Base-by-base conservation (phyloP, 2,329 filamentous ascomycete species). In the Biscogniauxia sp. region DNA sequence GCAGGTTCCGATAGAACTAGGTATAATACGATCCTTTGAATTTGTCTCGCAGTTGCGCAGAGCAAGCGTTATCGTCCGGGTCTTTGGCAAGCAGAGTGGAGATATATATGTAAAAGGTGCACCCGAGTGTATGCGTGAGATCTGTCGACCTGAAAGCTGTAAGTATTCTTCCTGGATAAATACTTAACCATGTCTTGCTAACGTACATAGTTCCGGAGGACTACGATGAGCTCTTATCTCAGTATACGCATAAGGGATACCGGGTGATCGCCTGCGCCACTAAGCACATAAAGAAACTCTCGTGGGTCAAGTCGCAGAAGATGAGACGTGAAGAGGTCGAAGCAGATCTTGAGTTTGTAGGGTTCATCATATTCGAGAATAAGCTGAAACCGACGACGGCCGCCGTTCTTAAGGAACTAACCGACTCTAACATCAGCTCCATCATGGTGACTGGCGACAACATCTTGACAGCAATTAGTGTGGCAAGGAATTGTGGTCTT, bases 371-470 rank as follows among this genome's bases (percentile, higher is more conserved):
- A 57, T 99, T 99, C 69, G 95, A 99, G 77, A 99, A 99, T 78
- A 99, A 99, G 77, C 80, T 99, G 63, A 99, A 99, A 75, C 88
- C 91, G 1, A 93, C 86, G 20, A 97, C 94, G 0, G 84, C 91
- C 1, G 84, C 83, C 1, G 90, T 97, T 37, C 86, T 99, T 25
- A 84, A 90, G 59, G 93, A 98, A 76, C 83, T 99, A 2, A 83
- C 86, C 32, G 82, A 89, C 56, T 94, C 96, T 7, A 90, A 90
- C 59, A 97, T 99, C 66, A 87, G 92, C 41, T 89, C 90, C 26
- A 88, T 97, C 56, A 99, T 99, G 95, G 96, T 96, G 64, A 99
- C 95, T 0, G 95, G 95, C 28, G 95, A 99, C 79, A 99, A 99
- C 68, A 98, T 98, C 64, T 79, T 98, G 58, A 99, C 95, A 9